Evolutionary conservation across 192 early-diverging fungal genomes (phyloP), one percentile per base, ranked within the genome.

Genomic region (Thamnidium elegans): DNA sequence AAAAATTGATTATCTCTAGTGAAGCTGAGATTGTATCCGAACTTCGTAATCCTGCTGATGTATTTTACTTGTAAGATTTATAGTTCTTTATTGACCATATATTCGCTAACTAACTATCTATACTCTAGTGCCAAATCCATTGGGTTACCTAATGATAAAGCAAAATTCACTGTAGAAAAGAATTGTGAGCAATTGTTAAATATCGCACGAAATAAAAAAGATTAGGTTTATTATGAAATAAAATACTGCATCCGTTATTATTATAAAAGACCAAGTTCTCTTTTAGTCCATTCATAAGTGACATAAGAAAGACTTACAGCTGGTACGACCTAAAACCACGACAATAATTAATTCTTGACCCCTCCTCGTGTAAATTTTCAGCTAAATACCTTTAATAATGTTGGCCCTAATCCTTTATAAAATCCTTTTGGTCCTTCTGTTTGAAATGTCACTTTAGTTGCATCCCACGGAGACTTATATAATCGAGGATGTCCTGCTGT

Each of bases 361-460:
- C 26, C 26, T 26, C 26, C 26, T 26, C 26, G 26, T 26, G 47
- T 55, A 14, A 36, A 11, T 21, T 51, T 31, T 20, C 30, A 36
- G 20, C 26, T 3, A 50, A 19, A 53, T 71, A 89, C 88, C 80
- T 91, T 91, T 21, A 84, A 56, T 32, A 91, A 66, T 5, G 88
- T 88, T n/a, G 90, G 90, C 11, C 78, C 82, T 47, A 91, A 68
- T 31, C 90, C 90, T 59, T 86, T 86, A 67, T 90, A 92, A 71
- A 92, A 92, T 3, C 90, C 90, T 21, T 71, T 65, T 7, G 82
- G 44, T 30, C 86, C 82, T 51, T 92, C 89, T 23, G 74, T 53
- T 21, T 56, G 46, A 51, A 77, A 86, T 5, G 87, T 87, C 53
- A 83, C 80, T 32, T 77, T 65, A 44, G 83, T 72, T 5, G 77